Percentiles rank a stretch among this genome's conserved stretches.
Evolutionary conservation across 345 rosid species (phyloP).

Genomic region (Melaleuca alternifolia): DNA sequence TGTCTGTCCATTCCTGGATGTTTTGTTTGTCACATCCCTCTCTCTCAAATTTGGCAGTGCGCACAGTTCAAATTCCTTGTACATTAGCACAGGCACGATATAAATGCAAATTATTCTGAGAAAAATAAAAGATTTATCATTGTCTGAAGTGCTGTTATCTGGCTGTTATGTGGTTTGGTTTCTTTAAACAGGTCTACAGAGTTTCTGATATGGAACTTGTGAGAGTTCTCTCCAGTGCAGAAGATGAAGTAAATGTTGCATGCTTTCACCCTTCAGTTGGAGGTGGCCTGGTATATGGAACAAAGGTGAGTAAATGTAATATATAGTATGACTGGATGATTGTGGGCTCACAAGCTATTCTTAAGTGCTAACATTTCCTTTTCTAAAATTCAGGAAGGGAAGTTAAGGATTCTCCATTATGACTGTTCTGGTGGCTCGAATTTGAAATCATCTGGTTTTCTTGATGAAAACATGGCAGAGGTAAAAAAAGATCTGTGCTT

Average conservation of each 20-base stretch:
- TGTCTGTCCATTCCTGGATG: not conserved
- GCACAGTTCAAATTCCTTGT: not conserved
- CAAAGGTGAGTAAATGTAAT: constrained; percentile 33
- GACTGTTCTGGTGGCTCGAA: constrained; percentile 28
- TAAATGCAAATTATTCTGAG: not conserved
- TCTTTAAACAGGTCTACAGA: constrained; percentile 43
- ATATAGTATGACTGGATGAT: not conserved
- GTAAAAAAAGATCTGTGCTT: constrained; percentile 4
- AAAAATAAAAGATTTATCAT: too few species aligned
- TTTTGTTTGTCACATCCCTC: not conserved
- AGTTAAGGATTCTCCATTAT: constrained; percentile 54
- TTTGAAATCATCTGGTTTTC: constrained; percentile 6
- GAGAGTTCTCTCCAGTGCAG: constrained; percentile 75
- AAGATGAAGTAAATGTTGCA: constrained; percentile 86
- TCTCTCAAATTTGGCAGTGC: not conserved
- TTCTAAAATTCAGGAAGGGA: constrained; percentile 56
- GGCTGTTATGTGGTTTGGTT: not conserved
- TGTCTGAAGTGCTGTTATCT: not conserved
- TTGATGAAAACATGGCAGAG: constrained; percentile 33
- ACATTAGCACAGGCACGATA: not conserved
- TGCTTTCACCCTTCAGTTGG: constrained; percentile 85
- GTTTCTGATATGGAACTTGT: constrained; percentile 86
- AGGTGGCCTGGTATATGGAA: constrained; percentile 81
- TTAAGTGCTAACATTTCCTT: not conserved
- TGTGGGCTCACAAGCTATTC: not conserved